Conservation (phyloP, 2,329 filamentous ascomycete species). For the Graphilbum ipis-grandicollis region DNA sequence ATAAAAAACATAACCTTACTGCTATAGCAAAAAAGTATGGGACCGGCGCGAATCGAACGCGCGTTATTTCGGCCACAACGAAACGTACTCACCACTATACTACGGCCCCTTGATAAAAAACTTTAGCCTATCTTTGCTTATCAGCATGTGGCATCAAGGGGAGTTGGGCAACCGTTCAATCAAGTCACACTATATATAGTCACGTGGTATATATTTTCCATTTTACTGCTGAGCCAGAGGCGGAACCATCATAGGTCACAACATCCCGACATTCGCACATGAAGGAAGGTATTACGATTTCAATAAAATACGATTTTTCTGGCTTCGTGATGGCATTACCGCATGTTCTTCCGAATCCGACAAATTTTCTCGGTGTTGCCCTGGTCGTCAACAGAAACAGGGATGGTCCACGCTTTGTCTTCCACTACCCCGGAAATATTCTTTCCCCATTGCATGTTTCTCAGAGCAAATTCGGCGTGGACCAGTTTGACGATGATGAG, state of each 20-base stretch:
- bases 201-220: no score
- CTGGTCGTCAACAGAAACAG: conserved; percentile 59
- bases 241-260: background rate
- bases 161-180: no score
- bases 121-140: background rate
- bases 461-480: conserved; percentile 13
- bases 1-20: no score
- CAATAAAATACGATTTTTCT: no score
- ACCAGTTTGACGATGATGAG: conserved; percentile 32
- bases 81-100: conserved; percentile 1
- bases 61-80: no score
- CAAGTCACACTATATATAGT: no score
- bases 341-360: conserved; percentile 26
- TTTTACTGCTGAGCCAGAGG: no score
- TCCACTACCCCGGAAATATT: conserved; percentile 64
- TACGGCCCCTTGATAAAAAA: background rate
- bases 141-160: no score
- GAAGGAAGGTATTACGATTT: no score
- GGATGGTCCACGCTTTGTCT: conserved; percentile 67
- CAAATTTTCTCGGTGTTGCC: conserved; percentile 51
- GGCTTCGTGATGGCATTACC: conserved; percentile 25
- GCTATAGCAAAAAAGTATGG: conserved; percentile 1
- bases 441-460: conserved; percentile 18
- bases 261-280: no score
- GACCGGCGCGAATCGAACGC: conserved; percentile 1